Evolutionary conservation across 306 rosid genomes (phyloP), one percentile per base, ranked within the genome.

Genomic region (Alnus glutinosa): DNA sequence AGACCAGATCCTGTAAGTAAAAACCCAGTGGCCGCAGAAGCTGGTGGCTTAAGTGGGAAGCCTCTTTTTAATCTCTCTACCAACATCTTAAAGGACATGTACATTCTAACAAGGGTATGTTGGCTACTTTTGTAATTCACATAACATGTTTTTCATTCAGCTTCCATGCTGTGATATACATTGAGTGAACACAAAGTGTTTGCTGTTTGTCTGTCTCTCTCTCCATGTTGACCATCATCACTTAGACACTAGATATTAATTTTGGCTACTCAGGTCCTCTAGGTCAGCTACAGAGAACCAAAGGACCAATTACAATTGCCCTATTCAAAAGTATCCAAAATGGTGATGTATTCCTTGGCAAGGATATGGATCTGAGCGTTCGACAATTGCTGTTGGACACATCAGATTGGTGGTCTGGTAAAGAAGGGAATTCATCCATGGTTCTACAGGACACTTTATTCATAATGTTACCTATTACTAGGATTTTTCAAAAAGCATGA

Each of bases 41-140:
- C 87, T 84, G 99, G 99, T 58, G 99, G 99, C 57, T 84, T 95
- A 82, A 95, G 99, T 91, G 99, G 99, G 89, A 95, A 88, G 89
- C 99, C 99, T 79, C 97, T 95, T 71, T 88, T 93, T 58, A 54
- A 81, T 82, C 85, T 80, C 62, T 91, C 99, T 51, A 95, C 99
- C 84, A 72, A 84, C 71, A 70, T 90, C 76, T 84, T 95, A 85
- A 93, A 90, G 88, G 93, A 91, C 63, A 93, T 93, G 99, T 95
- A 91, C 82, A 61, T 77, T 78, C 89, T 95, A 91, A 95, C 99
- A 10, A 91, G 90, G 98, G 98, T 93, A 90, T 34, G 89, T 63
- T 66, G 78, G 61, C 83, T 70, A 68, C 69, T 57, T 76, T 75
- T 63, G 9, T 66, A 51, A 83, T 71, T 44, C 58, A 19, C 42